A percentile compares a stretch with the other conserved stretches of the same genome.
These are phyloP conservation scores for Pythium grandisporangium DNA, from an alignment of 352 stramenopile species.

Conservation along the genomic window DNA sequence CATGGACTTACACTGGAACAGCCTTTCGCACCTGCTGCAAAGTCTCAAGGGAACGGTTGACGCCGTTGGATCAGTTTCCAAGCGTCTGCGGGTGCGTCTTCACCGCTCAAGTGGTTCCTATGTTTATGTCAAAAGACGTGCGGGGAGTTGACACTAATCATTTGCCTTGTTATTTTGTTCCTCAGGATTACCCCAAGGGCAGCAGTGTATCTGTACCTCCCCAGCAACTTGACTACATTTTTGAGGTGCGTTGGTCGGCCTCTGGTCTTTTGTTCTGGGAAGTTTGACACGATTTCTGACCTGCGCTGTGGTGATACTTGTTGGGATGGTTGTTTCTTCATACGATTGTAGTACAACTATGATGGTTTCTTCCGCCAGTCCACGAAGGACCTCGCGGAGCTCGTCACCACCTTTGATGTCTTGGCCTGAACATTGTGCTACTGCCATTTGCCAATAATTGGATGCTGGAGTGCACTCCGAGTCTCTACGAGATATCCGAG, in stretches of 20 bases:
- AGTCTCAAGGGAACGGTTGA: slow-evolving; percentile 71
- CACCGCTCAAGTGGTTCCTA: no score
- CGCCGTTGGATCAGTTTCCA: slow-evolving; percentile 42
- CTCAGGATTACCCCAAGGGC: slow-evolving; percentile 64
- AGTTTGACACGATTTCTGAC: no score
- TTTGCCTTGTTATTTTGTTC: neutral
- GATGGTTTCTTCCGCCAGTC: slow-evolving; percentile 78
- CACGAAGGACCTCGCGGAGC: slow-evolving; percentile 57
- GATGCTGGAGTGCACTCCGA: no score
- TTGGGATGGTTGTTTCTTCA: no score
- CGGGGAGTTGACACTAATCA: neutral
- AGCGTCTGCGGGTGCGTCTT: slow-evolving; percentile 51
- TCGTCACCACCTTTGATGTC: slow-evolving; percentile 55
- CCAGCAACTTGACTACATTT: slow-evolving; percentile 85
- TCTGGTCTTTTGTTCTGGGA: slow-evolving; percentile 6
- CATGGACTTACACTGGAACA: slow-evolving; percentile 84
- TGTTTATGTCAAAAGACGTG: neutral
- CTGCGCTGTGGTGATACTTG: no score
- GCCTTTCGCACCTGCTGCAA: slow-evolving; percentile 71
- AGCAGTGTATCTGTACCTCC: slow-evolving; percentile 52
- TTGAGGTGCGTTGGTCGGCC: slow-evolving; percentile 43
- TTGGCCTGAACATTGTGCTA: no score
- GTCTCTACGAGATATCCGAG: no score
- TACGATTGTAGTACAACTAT: slow-evolving; percentile 77
- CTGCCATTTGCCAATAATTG: no score